Evolutionary conservation across 108 stramenopile species (phyloP), one percentile per base, ranked within the genome.

Genomic region (Parmales sp.): DNA sequence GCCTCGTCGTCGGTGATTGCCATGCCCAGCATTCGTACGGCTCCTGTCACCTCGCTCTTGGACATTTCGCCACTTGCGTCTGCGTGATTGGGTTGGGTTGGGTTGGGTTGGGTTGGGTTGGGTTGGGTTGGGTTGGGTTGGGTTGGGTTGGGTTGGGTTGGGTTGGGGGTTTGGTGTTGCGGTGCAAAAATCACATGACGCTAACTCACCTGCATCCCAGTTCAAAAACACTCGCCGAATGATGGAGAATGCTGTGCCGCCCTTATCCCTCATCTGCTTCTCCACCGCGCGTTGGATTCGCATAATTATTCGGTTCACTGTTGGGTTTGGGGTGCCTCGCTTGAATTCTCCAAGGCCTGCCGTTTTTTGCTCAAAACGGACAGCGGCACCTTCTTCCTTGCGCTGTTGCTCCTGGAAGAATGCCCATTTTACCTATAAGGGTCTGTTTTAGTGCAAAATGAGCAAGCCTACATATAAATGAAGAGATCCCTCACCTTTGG

Each of bases 361-460:
- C 36, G 73, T 41, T 69, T 69, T 76, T 38, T 64, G 73, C 39
- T 31, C 49, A 63, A 41, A 48, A 28, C 45, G 43, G 23, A 69
- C 38, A 13, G 51, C 41, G 38, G 66, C 66, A 34, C 36, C 34
- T 13, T 51, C 72, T 19, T 69, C 75, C 22, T 37, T 73, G 7
- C 54, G 68, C 23, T 73, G 73, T 45, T 69, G 73, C 63, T 76
- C 75, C 43, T 69, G 37, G 43, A 74, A 73, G 34, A 65, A 48
- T 36, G n/a, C 26, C 72, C 72, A 73, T 19, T 44, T 71, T 13
- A 71, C 20, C 0, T 66, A n/a, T n/a, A n/a, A n/a, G n/a, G n/a
- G n/a, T n/a, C n/a, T n/a, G n/a, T n/a, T n/a, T n/a, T n/a, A n/a
- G n/a, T n/a, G n/a, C n/a, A n/a, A n/a, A n/a, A n/a, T n/a, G n/a